A percentile compares a stretch with the other conserved stretches of the same genome.
These are phyloP conservation scores for Pelargonium cotyledonis DNA, from an alignment of 441 rosid genomes.

Conservation along the genomic window DNA sequence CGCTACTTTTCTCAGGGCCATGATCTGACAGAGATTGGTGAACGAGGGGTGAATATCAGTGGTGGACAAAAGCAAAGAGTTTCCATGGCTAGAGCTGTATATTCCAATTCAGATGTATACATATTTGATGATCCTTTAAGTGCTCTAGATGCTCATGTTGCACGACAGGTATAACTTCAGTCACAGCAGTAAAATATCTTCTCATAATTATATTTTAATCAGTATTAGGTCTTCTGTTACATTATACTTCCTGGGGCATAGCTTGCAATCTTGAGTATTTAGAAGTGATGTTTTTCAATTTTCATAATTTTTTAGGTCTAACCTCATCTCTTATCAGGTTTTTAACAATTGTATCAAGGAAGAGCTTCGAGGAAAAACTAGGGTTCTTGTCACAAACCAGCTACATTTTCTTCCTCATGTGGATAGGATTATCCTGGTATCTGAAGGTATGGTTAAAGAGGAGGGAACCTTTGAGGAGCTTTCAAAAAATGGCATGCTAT, in stretches of 20 bases:
- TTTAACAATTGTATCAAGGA: slow-evolving; percentile 81
- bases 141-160: slow-evolving; percentile 93
- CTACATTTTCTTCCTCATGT: slow-evolving; percentile 93
- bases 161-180: slow-evolving; percentile 59
- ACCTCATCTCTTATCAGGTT: slow-evolving; percentile 48
- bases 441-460: slow-evolving; percentile 79
- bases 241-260: neutral
- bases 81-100: slow-evolving; percentile 94
- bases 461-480: slow-evolving; percentile 93
- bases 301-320: slow-evolving; percentile 8
- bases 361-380: slow-evolving; percentile 69
- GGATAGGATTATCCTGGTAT: slow-evolving; percentile 73
- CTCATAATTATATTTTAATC: neutral
- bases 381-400: slow-evolving; percentile 98
- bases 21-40: slow-evolving; percentile 93
- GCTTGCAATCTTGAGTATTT: neutral
- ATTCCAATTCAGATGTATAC: slow-evolving; percentile 78
- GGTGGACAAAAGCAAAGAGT: slow-evolving; percentile 99
- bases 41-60: slow-evolving; percentile 92
- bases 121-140: slow-evolving; percentile 92
- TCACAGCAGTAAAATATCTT: neutral
- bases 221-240: neutral
- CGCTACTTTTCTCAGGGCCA: slow-evolving; percentile 56
- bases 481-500: slow-evolving; percentile 55
- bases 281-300: slow-evolving; percentile 8